A percentile compares a stretch with the other conserved stretches of the same genome.
Evolutionary conservation across 192 early-diverging fungal genomes (phyloP).

Genomic region (Thamnidium elegans): DNA sequence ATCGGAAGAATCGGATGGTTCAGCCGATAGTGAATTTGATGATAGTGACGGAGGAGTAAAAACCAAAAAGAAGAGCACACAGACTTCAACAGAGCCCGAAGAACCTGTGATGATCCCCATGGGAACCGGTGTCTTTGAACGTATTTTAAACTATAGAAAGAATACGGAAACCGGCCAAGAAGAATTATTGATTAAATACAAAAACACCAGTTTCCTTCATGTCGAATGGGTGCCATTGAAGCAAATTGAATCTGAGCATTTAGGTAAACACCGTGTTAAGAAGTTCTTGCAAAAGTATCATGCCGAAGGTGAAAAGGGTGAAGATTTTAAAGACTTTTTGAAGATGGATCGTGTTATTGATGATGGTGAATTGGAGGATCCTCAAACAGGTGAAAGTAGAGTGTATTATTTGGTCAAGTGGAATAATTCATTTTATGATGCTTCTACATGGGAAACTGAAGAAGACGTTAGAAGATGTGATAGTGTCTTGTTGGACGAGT

Average conservation of each 20-base stretch:
- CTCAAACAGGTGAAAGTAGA: conserved; percentile 42
- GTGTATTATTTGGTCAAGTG: conserved; percentile 79
- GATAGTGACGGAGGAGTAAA: conserved; percentile 9
- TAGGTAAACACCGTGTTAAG: conserved; percentile 68
- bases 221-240: conserved; percentile 65
- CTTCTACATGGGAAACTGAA: conserved; percentile 70
- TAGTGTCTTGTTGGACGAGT: conserved; percentile 61
- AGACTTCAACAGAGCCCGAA: conserved; percentile 25
- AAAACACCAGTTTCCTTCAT: conserved; percentile 72
- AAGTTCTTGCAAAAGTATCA: conserved; percentile 70
- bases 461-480: conserved; percentile 51
- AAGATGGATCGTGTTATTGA: conserved; percentile 81
- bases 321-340: conserved; percentile 65
- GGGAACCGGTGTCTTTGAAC: conserved; percentile 47
- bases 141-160: conserved; percentile 48
- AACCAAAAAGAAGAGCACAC: conserved; percentile 16
- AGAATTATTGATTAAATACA: conserved; percentile 78
- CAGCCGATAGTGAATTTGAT: conserved; percentile 32
- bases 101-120: conserved; percentile 56
- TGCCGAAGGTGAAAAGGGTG: conserved; percentile 49
- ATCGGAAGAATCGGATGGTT: conserved; percentile 27
- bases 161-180: conserved; percentile 46
- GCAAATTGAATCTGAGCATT: conserved; percentile 49
- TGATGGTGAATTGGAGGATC: conserved; percentile 67
- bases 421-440: conserved; percentile 67